Evolutionary conservation across 2,329 filamentous ascomycete species (phyloP).

Genomic region (Aspergillus pseudoterreus): DNA sequence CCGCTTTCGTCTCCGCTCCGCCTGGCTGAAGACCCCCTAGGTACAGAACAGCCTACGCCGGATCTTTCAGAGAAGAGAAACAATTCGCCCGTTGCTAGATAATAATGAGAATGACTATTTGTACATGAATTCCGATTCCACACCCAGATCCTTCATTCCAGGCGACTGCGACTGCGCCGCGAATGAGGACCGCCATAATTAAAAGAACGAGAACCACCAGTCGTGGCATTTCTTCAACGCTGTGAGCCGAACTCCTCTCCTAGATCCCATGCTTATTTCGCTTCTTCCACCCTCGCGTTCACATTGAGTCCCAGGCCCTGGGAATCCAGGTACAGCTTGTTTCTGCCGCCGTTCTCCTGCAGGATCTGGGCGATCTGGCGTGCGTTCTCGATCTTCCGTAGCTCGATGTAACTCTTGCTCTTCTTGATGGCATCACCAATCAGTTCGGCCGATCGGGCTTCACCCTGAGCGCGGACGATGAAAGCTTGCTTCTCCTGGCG

Average conservation of each 20-base stretch:
- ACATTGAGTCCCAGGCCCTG: constrained; percentile 91
- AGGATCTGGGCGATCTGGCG: constrained; percentile 81
- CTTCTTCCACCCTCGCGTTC: constrained; percentile 33
- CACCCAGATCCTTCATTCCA: constrained; percentile 11
- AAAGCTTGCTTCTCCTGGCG: constrained; percentile 99
- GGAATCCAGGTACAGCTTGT: constrained; percentile 90
- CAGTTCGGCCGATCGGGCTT: constrained; percentile 93
- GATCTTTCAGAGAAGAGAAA: constrained; percentile 30
- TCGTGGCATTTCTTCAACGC: neutral
- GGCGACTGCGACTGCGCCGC: constrained; percentile 20
- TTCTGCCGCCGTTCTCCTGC: constrained; percentile 80
- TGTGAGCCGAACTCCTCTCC: constrained; percentile 1
- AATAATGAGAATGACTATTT: constrained; percentile 35
- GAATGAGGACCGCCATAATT: constrained; percentile 8
- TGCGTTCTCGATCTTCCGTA: constrained; percentile 97
- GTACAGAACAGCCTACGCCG: neutral
- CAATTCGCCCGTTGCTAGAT: constrained; percentile 24
- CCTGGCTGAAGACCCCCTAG: neutral
- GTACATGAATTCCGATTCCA: constrained; percentile 29
- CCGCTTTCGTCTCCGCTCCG: constrained; percentile 27
- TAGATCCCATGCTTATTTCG: constrained; percentile 26
- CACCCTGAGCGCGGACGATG: constrained; percentile 97
- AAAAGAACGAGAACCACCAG: constrained; percentile 5
- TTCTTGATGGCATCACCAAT: constrained; percentile 99
- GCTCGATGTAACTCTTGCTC: constrained; percentile 91